Conservation (phyloP, 2,329 filamentous ascomycete genomes). For the Colletotrichum orchidophilum region DNA sequence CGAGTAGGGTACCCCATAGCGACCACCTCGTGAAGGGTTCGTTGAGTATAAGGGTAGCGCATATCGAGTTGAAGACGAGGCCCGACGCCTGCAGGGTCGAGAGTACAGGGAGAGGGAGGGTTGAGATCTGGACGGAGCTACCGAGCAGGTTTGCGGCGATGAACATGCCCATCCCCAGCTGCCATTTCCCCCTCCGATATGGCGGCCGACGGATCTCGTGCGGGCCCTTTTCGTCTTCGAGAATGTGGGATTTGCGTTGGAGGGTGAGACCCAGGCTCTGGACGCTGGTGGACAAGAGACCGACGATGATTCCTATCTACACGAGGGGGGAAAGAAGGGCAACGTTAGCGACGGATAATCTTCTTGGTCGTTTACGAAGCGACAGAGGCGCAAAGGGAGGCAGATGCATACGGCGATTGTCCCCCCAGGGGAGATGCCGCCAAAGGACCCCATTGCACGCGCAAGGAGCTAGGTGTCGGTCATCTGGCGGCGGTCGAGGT, state of each 20-base stretch:
- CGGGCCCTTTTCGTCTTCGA: conserved; percentile 91
- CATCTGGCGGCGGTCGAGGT: conserved; percentile 53
- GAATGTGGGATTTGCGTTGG: conserved; percentile 96
- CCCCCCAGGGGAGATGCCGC: conserved; percentile 80
- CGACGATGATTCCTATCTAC: conserved; percentile 91
- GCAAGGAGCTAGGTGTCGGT: conserved; percentile 49
- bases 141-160: conserved; percentile 93
- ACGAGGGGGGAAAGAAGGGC: conserved; percentile 37
- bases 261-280: conserved; percentile 95
- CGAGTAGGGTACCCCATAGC: conserved; percentile 87
- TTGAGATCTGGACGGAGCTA: conserved; percentile 97
- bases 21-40: conserved; percentile 96
- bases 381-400: background rate
- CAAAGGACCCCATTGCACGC: conserved; percentile 74
- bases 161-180: conserved; percentile 97
- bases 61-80: conserved; percentile 98
- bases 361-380: background rate
- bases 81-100: conserved; percentile 96
- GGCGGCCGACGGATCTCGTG: conserved; percentile 85
- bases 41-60: conserved; percentile 89
- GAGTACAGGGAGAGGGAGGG: conserved; percentile 89
- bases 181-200: conserved; percentile 92
- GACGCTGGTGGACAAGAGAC: conserved; percentile 90
- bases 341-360: conserved; percentile 19
- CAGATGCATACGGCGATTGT: conserved; percentile 73